A percentile compares a stretch with the other conserved stretches of the same genome.
Conservation (phyloP, 805 yeast species). For the Kuraishia piskuri region DNA sequence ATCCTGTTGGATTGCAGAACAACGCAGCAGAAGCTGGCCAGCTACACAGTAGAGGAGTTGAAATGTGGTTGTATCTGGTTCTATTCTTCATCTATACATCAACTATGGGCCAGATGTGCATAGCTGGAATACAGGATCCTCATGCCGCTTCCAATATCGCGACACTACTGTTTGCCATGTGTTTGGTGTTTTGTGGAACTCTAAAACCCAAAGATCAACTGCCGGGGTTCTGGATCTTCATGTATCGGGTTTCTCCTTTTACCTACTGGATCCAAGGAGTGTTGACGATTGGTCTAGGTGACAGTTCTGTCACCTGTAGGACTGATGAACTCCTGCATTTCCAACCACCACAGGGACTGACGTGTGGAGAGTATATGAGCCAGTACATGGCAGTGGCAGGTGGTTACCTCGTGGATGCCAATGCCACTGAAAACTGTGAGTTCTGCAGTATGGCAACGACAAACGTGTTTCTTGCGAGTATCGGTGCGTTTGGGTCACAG, state of each 20-base stretch:
- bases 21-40: slow-evolving; percentile 46
- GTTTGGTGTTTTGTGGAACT: slow-evolving; percentile 72
- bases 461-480: slow-evolving; percentile 44
- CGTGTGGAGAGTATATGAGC: slow-evolving; percentile 49
- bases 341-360: slow-evolving; percentile 42
- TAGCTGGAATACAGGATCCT: slow-evolving; percentile 49
- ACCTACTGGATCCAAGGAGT: slow-evolving; percentile 54
- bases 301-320: slow-evolving; percentile 37
- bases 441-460: slow-evolving; percentile 54
- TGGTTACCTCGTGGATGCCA: slow-evolving; percentile 36
- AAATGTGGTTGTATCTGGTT: slow-evolving; percentile 29
- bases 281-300: slow-evolving; percentile 47
- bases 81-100: slow-evolving; percentile 46
- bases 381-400: slow-evolving; percentile 28
- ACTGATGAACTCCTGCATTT: slow-evolving; percentile 36
- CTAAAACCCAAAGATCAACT: slow-evolving; percentile 35
- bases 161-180: slow-evolving; percentile 48
- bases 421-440: slow-evolving; percentile 42
- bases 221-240: slow-evolving; percentile 69
- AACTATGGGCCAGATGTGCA: slow-evolving; percentile 48
- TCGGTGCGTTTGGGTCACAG: slow-evolving; percentile 28
- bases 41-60: slow-evolving; percentile 43
- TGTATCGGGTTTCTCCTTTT: slow-evolving; percentile 67
- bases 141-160: slow-evolving; percentile 59
- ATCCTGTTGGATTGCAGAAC: slow-evolving; percentile 57